Conservation (phyloP, 78 protist species). For the Polysphondylium violaceum region DNA sequence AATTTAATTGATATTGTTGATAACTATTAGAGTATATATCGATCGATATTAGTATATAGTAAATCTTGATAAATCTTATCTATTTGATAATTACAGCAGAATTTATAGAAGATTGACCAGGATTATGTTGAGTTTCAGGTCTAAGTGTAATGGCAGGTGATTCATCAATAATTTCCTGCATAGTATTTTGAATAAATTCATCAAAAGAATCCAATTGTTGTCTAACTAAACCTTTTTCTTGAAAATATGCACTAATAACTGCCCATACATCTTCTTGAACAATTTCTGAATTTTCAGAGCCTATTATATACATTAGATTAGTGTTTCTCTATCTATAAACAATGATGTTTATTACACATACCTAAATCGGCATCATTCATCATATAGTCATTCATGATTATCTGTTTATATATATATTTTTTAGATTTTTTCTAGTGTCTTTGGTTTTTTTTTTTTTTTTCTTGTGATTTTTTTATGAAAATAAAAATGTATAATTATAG, state of each 20-base stretch:
- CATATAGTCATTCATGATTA: constrained; percentile 39
- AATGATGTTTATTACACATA: background rate
- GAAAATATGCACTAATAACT: constrained; percentile 94
- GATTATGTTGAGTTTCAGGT: constrained; percentile 84
- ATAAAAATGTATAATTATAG: too few relatives aligned
- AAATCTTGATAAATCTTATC: background rate
- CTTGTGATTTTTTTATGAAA: too few relatives aligned
- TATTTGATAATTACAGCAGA: background rate
- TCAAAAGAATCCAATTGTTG: constrained; percentile 99
- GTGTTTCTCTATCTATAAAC: background rate
- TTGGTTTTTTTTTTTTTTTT: too few relatives aligned
- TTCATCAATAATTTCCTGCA: constrained; percentile 95
- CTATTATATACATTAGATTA: background rate
- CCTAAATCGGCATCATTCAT: constrained; percentile 50
- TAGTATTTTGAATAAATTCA: constrained; percentile 90
- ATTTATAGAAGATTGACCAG: constrained; percentile 21
- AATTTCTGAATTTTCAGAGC: constrained; percentile 40
- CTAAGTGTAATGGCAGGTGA: constrained; percentile 81
- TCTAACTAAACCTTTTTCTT: constrained; percentile 97
- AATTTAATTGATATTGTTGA: constrained; percentile 78
- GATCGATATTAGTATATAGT: background rate
- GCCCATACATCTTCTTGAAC: constrained; percentile 96
- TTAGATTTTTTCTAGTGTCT: background rate
- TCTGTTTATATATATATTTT: background rate
- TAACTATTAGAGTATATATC: background rate